phyloP scores from a whole-genome alignment of 768 basidiomycete genomes.

The Trametes sanguinea region DNA sequence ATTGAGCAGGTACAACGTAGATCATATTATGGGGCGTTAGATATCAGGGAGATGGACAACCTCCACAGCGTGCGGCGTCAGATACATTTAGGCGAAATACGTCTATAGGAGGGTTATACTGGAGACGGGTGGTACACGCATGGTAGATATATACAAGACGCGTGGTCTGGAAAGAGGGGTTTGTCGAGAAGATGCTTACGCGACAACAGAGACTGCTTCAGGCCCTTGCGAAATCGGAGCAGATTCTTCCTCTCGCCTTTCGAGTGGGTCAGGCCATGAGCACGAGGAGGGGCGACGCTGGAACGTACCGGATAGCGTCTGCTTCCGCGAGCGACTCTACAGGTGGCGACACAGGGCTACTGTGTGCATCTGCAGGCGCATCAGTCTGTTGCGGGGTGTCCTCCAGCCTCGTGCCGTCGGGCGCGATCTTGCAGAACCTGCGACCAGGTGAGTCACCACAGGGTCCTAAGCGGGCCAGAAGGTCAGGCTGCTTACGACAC shows the following conservation, averaged over 20 bases:
- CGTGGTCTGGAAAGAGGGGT: too few relatives aligned
- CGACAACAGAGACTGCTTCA: conserved; percentile 1
- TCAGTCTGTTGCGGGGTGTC: background rate
- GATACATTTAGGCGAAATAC: too few relatives aligned
- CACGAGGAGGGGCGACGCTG: too few relatives aligned
- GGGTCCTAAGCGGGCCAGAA: background rate
- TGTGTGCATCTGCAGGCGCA: background rate
- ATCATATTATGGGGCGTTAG: too few relatives aligned
- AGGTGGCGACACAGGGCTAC: background rate
- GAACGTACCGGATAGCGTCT: background rate
- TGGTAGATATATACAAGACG: too few relatives aligned
- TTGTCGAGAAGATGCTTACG: background rate
- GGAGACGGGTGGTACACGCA: too few relatives aligned
- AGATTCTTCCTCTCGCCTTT: background rate
- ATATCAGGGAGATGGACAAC: too few relatives aligned
- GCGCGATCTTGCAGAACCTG: conserved; percentile 34
- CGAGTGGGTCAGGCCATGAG: background rate
- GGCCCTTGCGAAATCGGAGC: background rate
- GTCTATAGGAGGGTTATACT: too few relatives aligned
- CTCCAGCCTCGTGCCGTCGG: conserved; percentile 34
- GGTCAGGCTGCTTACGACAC: conserved; percentile 51
- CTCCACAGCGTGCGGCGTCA: too few relatives aligned
- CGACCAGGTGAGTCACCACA: background rate
- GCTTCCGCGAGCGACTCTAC: conserved; percentile 1
- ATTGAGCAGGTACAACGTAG: too few relatives aligned